Percentiles rank a stretch among this genome's conserved stretches.
These are phyloP conservation scores for Acanthamoeba royreba DNA, from an alignment of 208 protist species.

Conservation along the genomic window DNA sequence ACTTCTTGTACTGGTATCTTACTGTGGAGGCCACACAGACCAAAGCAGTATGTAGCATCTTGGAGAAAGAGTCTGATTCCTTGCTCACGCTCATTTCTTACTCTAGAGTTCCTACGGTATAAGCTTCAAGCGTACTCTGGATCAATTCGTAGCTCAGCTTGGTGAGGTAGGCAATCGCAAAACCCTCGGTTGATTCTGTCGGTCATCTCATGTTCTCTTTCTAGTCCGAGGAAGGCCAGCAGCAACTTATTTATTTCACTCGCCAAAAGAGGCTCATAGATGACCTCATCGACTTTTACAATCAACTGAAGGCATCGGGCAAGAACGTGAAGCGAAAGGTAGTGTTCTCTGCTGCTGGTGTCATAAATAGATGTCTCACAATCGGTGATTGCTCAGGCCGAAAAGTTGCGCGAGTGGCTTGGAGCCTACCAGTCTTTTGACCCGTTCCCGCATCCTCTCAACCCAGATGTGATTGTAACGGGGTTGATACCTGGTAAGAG, in stretches of 20 bases:
- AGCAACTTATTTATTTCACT: not conserved
- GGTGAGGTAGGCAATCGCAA: not conserved
- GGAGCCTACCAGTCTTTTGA: not conserved
- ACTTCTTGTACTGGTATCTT: conserved; percentile 11
- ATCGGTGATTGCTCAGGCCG: not conserved
- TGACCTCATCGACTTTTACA: not conserved
- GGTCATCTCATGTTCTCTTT: not conserved
- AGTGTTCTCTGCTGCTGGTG: not conserved
- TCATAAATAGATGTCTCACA: not conserved
- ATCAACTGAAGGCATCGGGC: not conserved
- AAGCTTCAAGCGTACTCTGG: not conserved
- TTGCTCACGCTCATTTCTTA: not conserved
- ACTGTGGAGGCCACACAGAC: not conserved
- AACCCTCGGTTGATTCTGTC: not conserved
- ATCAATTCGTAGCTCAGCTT: not conserved
- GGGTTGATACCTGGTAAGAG: not conserved
- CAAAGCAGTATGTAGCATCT: not conserved
- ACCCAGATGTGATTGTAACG: not conserved
- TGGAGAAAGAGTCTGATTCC: not conserved
- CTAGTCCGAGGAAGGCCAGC: not conserved
- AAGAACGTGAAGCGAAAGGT: conserved; percentile 5
- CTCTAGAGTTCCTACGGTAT: not conserved
- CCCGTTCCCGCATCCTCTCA: not conserved
- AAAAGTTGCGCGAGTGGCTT: not conserved
- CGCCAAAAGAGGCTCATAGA: not conserved